Evolutionary conservation across 192 early-diverging fungal species (phyloP).

Genomic region (Backusella macrospora): DNA sequence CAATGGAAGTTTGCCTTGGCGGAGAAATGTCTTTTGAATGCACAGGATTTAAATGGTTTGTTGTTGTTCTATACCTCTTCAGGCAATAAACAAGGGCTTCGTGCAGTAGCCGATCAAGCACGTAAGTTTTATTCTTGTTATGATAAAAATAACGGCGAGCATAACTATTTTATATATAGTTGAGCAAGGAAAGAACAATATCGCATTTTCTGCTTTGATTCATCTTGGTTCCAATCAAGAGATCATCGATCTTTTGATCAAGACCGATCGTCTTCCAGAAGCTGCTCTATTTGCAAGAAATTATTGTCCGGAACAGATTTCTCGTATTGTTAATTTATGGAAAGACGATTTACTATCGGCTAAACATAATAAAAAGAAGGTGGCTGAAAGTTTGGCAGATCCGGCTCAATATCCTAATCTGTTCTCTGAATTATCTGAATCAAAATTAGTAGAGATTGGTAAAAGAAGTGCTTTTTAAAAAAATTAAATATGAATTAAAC

Average conservation of each 20-base stretch:
- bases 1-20: constrained; percentile 90
- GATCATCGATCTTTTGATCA: constrained; percentile 83
- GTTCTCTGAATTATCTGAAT: constrained; percentile 73
- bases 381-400: constrained; percentile 87
- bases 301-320: constrained; percentile 78
- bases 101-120: constrained; percentile 70
- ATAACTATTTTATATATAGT: constrained; percentile 36
- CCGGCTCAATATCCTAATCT: constrained; percentile 84
- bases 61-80: constrained; percentile 87
- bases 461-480: neutral
- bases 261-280: constrained; percentile 89
- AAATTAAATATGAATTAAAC: no score
- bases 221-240: constrained; percentile 73
- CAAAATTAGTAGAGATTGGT: neutral
- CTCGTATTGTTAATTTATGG: constrained; percentile 76
- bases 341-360: constrained; percentile 64
- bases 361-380: constrained; percentile 69
- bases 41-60: constrained; percentile 88
- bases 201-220: constrained; percentile 86
- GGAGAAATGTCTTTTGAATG: constrained; percentile 84
- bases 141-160: neutral
- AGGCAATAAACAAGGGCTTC: constrained; percentile 80
- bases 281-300: constrained; percentile 92
- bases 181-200: constrained; percentile 83
- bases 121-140: constrained; percentile 31